Base-by-base conservation (phyloP, 148 eudicot species). In the Polygonum maritimum region DNA sequence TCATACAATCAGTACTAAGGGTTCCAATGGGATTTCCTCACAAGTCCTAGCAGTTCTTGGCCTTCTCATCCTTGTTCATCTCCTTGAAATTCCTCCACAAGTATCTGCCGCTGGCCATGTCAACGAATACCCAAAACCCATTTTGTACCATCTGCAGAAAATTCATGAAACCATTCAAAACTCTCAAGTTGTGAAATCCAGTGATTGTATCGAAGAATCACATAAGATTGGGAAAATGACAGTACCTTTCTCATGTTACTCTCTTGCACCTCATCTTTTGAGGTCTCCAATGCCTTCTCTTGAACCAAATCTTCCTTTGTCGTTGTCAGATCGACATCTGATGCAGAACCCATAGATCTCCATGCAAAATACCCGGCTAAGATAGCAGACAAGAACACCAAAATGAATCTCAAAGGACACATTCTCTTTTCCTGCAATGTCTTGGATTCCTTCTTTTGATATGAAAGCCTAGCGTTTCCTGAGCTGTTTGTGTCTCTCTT, bases 71-170 rank as follows among this genome's bases (percentile, higher is more conserved):
- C 51, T 11, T 69, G 10, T 72, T 72, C 54, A 45, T 72, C 52
- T 72, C 75, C 54, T 72, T 72, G 36, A 72, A 72, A 72, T 72
- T 72, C 75, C 38, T 41, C 75, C 75, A 72, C 74, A 72, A 72
- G 75, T 72, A 72, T 45, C 36, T 72, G 1, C 75, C 75, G 10
- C 52, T 72, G 35, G 75, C 75, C 75, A 72, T 72, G 75, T 72
- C 75, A 13, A 72, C 75, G 2, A 72, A 72, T 5, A 72, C 54
- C 74, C 75, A 72, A 45, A 72, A 72, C 35, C 74, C 75, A 44
- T 72, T 54, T 72, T 72, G 52, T 19, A 44, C 35, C 49, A 48
- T 72, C 75, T 72, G 54, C 41, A 45, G 49, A 72, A 72, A n/a
- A 72, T 48, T 19, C 38, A 19, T 44, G 75, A 72, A 45, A 67